A percentile compares a stretch with the other conserved stretches of the same genome.
These are phyloP conservation scores for Nitzschia sp. DNA, from an alignment of 108 stramenopile genomes.

Conservation along the genomic window DNA sequence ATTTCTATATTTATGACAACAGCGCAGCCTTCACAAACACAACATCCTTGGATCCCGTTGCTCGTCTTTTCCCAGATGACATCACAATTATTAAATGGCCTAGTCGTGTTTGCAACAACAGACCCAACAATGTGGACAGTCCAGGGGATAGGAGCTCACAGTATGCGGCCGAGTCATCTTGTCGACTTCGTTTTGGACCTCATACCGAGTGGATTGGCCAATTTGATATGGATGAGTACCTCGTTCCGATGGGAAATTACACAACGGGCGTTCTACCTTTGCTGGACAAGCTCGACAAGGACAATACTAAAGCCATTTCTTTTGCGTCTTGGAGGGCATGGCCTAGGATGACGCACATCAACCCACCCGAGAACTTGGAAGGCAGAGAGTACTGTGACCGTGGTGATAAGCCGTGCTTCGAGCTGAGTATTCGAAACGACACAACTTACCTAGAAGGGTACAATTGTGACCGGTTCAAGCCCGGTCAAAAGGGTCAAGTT, in stretches of 20 bases:
- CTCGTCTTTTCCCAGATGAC: slow-evolving; percentile 67
- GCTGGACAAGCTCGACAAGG: slow-evolving; percentile 44
- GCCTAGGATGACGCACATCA: slow-evolving; percentile 46
- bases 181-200: slow-evolving; percentile 79
- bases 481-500: slow-evolving; percentile 47
- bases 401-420: slow-evolving; percentile 39
- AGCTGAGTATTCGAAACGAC: slow-evolving; percentile 52
- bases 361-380: slow-evolving; percentile 19
- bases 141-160: slow-evolving; percentile 80
- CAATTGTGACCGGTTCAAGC: slow-evolving; percentile 81
- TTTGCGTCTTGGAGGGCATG: slow-evolving; percentile 64
- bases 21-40: slow-evolving; percentile 66
- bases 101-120: slow-evolving; percentile 80
- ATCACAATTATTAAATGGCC: slow-evolving; percentile 81
- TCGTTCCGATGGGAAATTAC: slow-evolving; percentile 63
- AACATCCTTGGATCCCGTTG: slow-evolving; percentile 65
- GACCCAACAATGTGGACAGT: slow-evolving; percentile 49
- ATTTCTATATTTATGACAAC: slow-evolving; percentile 87
- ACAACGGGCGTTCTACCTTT: slow-evolving; percentile 25
- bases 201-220: slow-evolving; percentile 80
- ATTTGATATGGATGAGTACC: slow-evolving; percentile 88
- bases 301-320: slow-evolving; percentile 47
- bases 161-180: slow-evolving; percentile 83
- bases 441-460: slow-evolving; percentile 79
- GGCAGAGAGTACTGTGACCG: slow-evolving; percentile 31